These are phyloP conservation scores for Candida pseudoglaebosa DNA, from an alignment of 805 yeast species.

Conservation along the genomic window DNA sequence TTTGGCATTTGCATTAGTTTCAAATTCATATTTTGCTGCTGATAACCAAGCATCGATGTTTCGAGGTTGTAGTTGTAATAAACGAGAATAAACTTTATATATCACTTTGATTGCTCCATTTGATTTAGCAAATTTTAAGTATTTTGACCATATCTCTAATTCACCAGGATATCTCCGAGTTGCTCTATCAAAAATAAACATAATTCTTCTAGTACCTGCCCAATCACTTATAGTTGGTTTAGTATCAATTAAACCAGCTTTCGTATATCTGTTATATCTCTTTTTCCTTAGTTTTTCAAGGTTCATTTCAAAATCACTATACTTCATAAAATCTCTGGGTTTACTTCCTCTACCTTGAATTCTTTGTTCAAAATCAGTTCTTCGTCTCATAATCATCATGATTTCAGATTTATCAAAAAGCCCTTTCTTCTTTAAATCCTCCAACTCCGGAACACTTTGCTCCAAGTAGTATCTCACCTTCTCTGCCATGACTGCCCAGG, in stretches of 20 bases:
- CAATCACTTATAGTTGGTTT: conserved; percentile 75
- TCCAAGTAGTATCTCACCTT: conserved; percentile 52
- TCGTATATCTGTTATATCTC: conserved; percentile 58
- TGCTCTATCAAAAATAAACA: conserved; percentile 81
- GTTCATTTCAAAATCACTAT: conserved; percentile 75
- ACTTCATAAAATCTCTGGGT: conserved; percentile 71
- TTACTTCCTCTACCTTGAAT: conserved; percentile 79
- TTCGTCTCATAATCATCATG: conserved; percentile 78
- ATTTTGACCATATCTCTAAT: conserved; percentile 71
- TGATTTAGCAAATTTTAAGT: conserved; percentile 63
- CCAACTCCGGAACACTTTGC: conserved; percentile 84
- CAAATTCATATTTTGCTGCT: conserved; percentile 93
- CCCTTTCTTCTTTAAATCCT: conserved; percentile 78
- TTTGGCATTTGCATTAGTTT: conserved; percentile 79
- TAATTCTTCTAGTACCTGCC: conserved; percentile 78
- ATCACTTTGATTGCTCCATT: conserved; percentile 68
- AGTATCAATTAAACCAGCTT: conserved; percentile 52
- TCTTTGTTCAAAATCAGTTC: conserved; percentile 95
- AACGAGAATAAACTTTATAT: conserved; percentile 70
- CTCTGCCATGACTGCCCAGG: conserved; percentile 31
- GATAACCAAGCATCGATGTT: conserved; percentile 88
- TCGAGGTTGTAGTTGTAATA: conserved; percentile 86
- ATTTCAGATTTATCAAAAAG: conserved; percentile 81
- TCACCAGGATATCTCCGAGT: conserved; percentile 76
- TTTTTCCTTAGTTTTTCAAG: conserved; percentile 75